phyloP scores from a whole-genome alignment of 31 red algal genomes.

The Bonnemaisonia californica region DNA sequence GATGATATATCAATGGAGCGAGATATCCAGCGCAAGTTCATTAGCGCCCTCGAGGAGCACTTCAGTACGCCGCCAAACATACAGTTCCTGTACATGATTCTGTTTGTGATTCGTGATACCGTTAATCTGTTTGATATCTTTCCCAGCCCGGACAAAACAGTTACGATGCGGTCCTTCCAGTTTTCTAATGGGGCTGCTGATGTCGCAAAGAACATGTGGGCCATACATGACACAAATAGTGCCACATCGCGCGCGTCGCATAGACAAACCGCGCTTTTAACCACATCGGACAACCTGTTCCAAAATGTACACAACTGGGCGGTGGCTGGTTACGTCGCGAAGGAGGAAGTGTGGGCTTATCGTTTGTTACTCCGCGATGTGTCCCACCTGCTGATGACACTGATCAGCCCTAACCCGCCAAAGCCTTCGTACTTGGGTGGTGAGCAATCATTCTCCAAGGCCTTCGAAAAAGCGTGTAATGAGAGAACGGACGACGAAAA shows the following conservation, averaged over 20 bases:
- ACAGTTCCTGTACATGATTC: conserved; percentile 3
- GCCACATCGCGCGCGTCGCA: neutral
- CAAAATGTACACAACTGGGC: conserved; percentile 39
- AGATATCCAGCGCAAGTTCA: conserved; percentile 38
- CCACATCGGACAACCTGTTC: neutral
- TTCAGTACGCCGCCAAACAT: conserved; percentile 3
- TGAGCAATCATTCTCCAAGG: neutral
- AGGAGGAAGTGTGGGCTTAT: conserved; percentile 51
- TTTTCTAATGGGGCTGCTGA: neutral
- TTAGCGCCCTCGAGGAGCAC: conserved; percentile 3
- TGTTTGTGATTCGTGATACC: conserved; percentile 25
- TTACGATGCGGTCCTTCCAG: conserved; percentile 13
- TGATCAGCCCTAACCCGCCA: neutral
- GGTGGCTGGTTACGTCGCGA: conserved; percentile 16
- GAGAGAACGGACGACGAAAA: neutral
- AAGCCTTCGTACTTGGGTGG: neutral
- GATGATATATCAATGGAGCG: conserved; percentile 11
- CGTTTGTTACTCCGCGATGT: conserved; percentile 17
- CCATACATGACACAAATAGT: neutral
- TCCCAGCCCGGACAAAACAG: neutral
- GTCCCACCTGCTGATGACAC: neutral
- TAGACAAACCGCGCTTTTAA: neutral
- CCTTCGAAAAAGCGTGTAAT: conserved; percentile 3
- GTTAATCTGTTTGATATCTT: conserved; percentile 15
- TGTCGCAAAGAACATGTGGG: conserved; percentile 2